A percentile compares a stretch with the other conserved stretches of the same genome.
These are phyloP conservation scores for Dactylellina sp. DNA, from an alignment of 2,329 filamentous ascomycete species.

Conservation along the genomic window DNA sequence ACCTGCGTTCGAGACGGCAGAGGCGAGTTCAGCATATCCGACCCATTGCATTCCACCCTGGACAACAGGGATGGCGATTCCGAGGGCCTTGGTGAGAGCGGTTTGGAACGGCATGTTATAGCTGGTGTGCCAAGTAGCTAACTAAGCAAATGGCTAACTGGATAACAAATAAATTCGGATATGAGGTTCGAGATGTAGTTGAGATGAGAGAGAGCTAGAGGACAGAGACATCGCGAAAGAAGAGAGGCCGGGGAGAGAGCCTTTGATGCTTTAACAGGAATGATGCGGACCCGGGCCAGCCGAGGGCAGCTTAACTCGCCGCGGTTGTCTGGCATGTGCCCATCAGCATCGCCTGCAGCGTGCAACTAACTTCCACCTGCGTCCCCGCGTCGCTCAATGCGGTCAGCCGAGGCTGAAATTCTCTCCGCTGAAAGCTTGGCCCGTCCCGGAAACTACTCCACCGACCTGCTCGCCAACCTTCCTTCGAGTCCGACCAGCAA, in stretches of 20 bases:
- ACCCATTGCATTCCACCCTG: constrained; percentile 91
- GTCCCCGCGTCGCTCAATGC: constrained; percentile 32
- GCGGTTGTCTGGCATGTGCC: constrained; percentile 56
- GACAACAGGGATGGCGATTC: constrained; percentile 76
- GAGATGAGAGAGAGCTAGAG: background rate
- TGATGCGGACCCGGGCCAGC: no score
- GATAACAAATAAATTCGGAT: no score
- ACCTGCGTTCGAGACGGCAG: constrained; percentile 83
- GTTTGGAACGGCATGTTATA: constrained; percentile 55
- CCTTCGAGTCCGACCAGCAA: constrained; percentile 16
- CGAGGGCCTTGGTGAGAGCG: constrained; percentile 54
- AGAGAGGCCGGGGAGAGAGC: constrained; percentile 7
- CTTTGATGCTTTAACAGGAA: constrained; percentile 31
- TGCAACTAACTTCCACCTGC: no score
- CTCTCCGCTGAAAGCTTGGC: no score
- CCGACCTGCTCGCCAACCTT: no score
- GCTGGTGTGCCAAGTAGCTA: no score
- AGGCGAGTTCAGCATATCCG: constrained; percentile 81
- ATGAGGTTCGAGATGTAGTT: background rate
- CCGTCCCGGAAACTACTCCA: no score
- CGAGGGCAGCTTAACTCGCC: constrained; percentile 12
- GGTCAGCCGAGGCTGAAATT: constrained; percentile 55
- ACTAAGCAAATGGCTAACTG: no score
- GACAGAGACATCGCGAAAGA: constrained; percentile 24
- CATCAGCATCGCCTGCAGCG: constrained; percentile 3